phyloP scores from a whole-genome alignment of 1,139 yeast genomes.

The Yamadazyma buinensis region DNA sequence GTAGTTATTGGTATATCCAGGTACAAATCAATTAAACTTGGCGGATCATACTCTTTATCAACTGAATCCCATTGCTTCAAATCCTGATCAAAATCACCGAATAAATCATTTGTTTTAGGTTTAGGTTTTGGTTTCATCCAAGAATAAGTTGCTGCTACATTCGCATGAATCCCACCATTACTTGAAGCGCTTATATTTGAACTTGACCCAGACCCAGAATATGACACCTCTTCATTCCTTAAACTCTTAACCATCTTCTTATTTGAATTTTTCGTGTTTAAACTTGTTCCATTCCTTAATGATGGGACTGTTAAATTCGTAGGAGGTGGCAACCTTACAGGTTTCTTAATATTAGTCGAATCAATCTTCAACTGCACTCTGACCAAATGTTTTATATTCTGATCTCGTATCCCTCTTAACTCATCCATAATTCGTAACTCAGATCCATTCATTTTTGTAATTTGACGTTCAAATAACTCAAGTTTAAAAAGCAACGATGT shows the following conservation, averaged over 20 bases:
- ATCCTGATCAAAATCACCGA: slow-evolving; percentile 48
- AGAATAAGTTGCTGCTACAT: slow-evolving; percentile 45
- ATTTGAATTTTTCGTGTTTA: background rate
- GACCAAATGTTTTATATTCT: slow-evolving; percentile 45
- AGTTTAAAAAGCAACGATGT: slow-evolving; percentile 55
- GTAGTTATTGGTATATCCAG: slow-evolving; percentile 25
- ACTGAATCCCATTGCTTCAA: slow-evolving; percentile 30
- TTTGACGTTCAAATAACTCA: slow-evolving; percentile 49
- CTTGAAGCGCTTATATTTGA: slow-evolving; percentile 8
- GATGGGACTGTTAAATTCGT: slow-evolving; percentile 24
- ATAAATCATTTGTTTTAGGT: slow-evolving; percentile 23
- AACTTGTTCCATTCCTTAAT: slow-evolving; percentile 17
- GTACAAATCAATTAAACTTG: slow-evolving; percentile 36
- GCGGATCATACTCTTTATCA: slow-evolving; percentile 33
- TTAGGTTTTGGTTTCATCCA: slow-evolving; percentile 21
- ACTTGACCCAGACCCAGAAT: background rate
- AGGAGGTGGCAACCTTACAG: slow-evolving; percentile 13
- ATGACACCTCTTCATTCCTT: slow-evolving; percentile 26
- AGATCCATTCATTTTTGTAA: slow-evolving; percentile 33
- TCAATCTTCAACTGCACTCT: slow-evolving; percentile 42
- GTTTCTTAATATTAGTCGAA: slow-evolving; percentile 26
- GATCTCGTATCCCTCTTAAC: slow-evolving; percentile 47
- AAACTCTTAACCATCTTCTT: slow-evolving; percentile 34
- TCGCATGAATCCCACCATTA: slow-evolving; percentile 21
- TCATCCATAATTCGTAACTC: slow-evolving; percentile 43